Evolutionary conservation across 176 grass and related monocot species (phyloP).

Genomic region (Hordeum marinum): DNA sequence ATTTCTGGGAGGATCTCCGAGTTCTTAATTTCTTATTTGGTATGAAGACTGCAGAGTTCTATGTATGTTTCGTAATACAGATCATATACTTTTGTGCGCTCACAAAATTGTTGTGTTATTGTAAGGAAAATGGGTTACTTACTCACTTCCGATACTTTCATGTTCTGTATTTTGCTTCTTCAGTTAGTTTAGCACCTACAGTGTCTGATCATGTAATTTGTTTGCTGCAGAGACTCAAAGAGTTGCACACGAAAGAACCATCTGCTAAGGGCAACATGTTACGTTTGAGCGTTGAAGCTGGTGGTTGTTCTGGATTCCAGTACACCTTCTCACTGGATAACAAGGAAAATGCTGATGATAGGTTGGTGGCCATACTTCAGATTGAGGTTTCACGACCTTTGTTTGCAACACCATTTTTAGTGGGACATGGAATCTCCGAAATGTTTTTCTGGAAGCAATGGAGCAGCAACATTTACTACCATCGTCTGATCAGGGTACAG

Average conservation of each 20-base stretch:
- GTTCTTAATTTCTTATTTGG: not conserved
- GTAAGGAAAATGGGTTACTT: not conserved
- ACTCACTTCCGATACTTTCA: not conserved
- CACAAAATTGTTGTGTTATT: not conserved
- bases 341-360: constrained; percentile 47
- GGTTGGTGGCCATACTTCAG: not conserved
- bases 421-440: not conserved
- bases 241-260: constrained; percentile 55
- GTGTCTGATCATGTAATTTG: not conserved
- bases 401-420: not conserved
- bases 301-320: constrained; percentile 19
- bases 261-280: constrained; percentile 71
- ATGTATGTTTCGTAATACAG: not conserved
- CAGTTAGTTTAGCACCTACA: not conserved
- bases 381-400: not conserved
- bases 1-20: not conserved
- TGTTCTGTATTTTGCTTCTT: not conserved
- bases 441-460: not conserved
- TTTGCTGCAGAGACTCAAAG: constrained; percentile 70
- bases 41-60: not conserved
- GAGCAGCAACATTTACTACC: not conserved
- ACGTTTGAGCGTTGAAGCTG: constrained; percentile 76
- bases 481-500: not conserved
- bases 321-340: constrained; percentile 42
- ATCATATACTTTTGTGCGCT: not conserved